phyloP scores from a whole-genome alignment of 2,329 filamentous ascomycete genomes.

The Metarhizium robertsii region DNA sequence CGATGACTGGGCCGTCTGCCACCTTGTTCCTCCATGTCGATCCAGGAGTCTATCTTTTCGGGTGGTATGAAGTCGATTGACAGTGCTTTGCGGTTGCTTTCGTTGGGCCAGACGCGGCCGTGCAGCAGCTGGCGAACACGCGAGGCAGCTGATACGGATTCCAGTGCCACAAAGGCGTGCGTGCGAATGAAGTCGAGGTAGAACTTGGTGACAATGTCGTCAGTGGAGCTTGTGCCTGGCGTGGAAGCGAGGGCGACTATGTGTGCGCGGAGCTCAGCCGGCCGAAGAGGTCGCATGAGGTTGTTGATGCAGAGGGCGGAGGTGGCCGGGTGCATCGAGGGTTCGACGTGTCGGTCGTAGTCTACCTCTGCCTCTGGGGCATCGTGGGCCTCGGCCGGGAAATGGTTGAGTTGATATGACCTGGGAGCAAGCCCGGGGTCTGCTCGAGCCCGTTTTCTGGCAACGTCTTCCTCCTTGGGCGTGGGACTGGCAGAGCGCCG shows the following conservation, averaged over 20 bases:
- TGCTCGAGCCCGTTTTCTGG: constrained; percentile 45
- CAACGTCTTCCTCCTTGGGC: constrained; percentile 41
- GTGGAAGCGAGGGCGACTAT: constrained; percentile 60
- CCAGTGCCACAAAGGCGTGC: constrained; percentile 75
- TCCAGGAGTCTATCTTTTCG: constrained; percentile 64
- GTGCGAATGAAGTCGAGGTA: constrained; percentile 80
- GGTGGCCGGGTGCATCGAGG: constrained; percentile 63
- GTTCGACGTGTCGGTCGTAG: constrained; percentile 30
- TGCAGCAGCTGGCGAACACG: constrained; percentile 71
- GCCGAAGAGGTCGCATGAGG: constrained; percentile 77
- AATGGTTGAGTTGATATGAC: not conserved
- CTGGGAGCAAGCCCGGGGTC: not conserved
- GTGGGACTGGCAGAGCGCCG: constrained; percentile 55
- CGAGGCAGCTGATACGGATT: constrained; percentile 58
- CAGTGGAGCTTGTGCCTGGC: constrained; percentile 36
- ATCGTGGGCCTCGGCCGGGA: constrained; percentile 2
- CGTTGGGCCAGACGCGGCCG: constrained; percentile 74
- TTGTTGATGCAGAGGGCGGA: constrained; percentile 80
- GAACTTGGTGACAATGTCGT: constrained; percentile 52
- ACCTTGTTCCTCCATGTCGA: constrained; percentile 53
- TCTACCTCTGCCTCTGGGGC: constrained; percentile 19
- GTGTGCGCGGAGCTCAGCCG: constrained; percentile 56
- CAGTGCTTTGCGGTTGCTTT: constrained; percentile 72
- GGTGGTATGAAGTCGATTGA: constrained; percentile 87
- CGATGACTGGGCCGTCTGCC: constrained; percentile 34